Base-by-base conservation (phyloP, 805 yeast genomes). In the Kodamaea kaohsiungensis region DNA sequence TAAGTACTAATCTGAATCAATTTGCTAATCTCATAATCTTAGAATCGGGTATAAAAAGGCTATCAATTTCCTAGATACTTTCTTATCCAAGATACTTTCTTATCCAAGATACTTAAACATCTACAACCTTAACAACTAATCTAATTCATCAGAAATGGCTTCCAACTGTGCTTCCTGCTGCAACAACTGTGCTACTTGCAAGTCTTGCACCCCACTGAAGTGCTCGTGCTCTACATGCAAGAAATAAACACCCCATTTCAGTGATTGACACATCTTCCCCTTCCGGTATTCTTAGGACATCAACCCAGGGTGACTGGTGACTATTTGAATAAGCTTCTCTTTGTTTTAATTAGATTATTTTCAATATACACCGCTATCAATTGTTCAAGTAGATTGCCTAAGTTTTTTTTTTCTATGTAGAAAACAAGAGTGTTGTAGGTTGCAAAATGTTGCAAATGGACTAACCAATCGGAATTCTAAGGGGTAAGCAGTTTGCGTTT, bases 131-230 rank as follows among this genome's bases (percentile, higher is more conserved):
- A 25, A 22, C 46, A 48, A 17, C 45, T 30, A 39, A 12, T 16
- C 39, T 40, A 35, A 40, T 42, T 25, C n/a, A 49, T 19, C 33
- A 17, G 49, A 35, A 56, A 53, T 53, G 56, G 50, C 59, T 33
- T 46, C 53, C 47, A 33, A 50, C 53, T 50, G 53, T 42, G 49
- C 54, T 51, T 37, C 52, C 51, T 56, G 59, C 52, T 40, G 55
- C 55, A 56, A 53, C 39, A 46, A 52, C 50, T 56, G 59, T 52
- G 37, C 56, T 33, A 51, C 30, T 53, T 56, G 59, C 55, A 56
- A 53, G 27, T 19, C 56, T 27, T 56, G 59, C 51, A 49, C 55
- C 15, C 25, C 45, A 10, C 7, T 43, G 33, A 53, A 56, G 46
- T 56, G 59, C 43, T 46, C 52, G 17, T 56, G 59, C 52, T 19